Percentiles rank a stretch among this genome's conserved stretches.
phyloP scores from a whole-genome alignment of 192 early-diverging fungal species.

The Podila minutissima region DNA sequence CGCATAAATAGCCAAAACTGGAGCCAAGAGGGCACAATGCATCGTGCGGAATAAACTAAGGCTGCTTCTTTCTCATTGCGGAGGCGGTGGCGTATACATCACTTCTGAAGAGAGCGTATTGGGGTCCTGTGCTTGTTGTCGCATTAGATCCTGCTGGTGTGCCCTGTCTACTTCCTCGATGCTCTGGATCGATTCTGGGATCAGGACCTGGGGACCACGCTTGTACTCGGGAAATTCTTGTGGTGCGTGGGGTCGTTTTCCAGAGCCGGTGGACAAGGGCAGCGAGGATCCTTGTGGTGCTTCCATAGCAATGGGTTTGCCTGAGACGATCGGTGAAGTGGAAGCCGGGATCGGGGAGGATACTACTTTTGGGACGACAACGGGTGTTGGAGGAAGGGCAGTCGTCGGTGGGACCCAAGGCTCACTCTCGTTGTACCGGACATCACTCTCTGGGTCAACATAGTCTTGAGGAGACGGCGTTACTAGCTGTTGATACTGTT shows the following conservation, averaged over 20 bases:
- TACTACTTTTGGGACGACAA: not conserved
- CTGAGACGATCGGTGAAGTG: not conserved
- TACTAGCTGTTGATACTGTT: not conserved
- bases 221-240: conserved; percentile 1
- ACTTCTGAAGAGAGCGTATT: no score
- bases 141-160: not conserved
- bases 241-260: conserved; percentile 1
- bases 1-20: no score
- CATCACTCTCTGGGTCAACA: conserved; percentile 8
- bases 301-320: not conserved
- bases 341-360: not conserved
- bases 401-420: not conserved
- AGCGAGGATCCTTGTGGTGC: not conserved
- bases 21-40: no score
- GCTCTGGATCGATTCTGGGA: not conserved
- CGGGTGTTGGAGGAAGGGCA: not conserved
- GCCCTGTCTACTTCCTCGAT: not conserved
- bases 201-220: conserved; percentile 5
- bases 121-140: no score
- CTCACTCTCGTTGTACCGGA: not conserved
- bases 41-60: no score
- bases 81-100: no score
- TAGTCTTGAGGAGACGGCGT: not conserved
- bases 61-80: no score
- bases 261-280: not conserved